These are phyloP conservation scores for Lasiodiplodia gonubiensis DNA, from an alignment of 2,329 filamentous ascomycete genomes.

Conservation along the genomic window DNA sequence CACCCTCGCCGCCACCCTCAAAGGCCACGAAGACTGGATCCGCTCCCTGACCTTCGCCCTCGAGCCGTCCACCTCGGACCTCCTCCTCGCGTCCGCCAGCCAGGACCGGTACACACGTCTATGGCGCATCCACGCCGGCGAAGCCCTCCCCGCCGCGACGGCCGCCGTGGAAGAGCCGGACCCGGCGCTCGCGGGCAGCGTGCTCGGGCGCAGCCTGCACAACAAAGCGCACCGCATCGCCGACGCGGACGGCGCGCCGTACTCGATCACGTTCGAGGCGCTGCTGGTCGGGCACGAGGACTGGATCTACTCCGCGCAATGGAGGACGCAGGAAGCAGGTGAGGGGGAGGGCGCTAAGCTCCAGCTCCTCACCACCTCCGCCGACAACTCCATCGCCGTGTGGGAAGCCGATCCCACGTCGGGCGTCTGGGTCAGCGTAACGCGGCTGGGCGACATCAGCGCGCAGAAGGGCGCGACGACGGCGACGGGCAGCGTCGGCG, in stretches of 20 bases:
- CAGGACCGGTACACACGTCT: constrained; percentile 97
- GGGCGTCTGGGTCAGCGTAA: constrained; percentile 88
- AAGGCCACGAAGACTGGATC: constrained; percentile 95
- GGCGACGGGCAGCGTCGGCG: constrained; percentile 92
- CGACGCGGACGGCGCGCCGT: constrained; percentile 64
- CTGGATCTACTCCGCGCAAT: constrained; percentile 91
- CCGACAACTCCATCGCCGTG: constrained; percentile 91
- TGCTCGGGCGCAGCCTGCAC: constrained; percentile 73
- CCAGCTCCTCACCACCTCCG: constrained; percentile 85
- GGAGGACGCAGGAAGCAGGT: constrained; percentile 58
- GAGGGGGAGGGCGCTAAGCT: constrained; percentile 46
- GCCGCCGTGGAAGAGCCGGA: constrained; percentile 60
- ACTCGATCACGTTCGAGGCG: constrained; percentile 90
- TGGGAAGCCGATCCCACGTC: constrained; percentile 86
- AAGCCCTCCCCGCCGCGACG: constrained; percentile 64
- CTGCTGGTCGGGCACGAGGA: constrained; percentile 94
- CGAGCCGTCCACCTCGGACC: constrained; percentile 61
- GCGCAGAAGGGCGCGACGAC: constrained; percentile 94
- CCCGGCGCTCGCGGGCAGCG: constrained; percentile 54
- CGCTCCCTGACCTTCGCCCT: constrained; percentile 79
- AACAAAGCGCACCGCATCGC: constrained; percentile 84
- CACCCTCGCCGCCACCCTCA: constrained; percentile 74
- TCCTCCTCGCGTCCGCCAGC: constrained; percentile 88
- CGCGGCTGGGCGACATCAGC: constrained; percentile 90
- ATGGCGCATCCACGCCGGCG: constrained; percentile 81